Base-by-base conservation (phyloP, 345 rosid genomes). In the Salix suchowensis region DNA sequence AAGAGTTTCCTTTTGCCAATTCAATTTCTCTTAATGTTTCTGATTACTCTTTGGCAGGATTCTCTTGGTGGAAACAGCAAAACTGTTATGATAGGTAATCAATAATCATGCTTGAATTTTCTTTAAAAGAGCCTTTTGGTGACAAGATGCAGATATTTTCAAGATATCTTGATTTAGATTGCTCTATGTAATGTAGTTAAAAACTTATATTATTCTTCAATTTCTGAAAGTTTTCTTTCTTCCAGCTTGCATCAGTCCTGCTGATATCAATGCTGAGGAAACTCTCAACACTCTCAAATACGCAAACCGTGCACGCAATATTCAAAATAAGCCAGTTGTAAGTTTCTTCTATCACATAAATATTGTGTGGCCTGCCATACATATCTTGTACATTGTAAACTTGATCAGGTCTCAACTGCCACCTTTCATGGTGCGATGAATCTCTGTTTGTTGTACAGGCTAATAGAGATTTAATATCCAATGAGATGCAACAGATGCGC, bases 291-390 rank as follows among this genome's bases (percentile, higher is more conserved):
- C 99, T 70, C 83, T 96, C 70, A 96, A 96, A 84, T 96, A 96
- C 81, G 99, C 99, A 77, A 96, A 96, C 87, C 99, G 99, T 78
- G 99, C 98, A 82, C 93, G 99, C 37, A 96, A 96, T 79, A 96
- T 96, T 75, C 89, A 86, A 80, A 96, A 96, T 80, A 93, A 96
- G 88, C 98, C 94, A 69, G 90, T 96, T 80, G 99, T 93, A 86
- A 88, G 97, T 89, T 71, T 78, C 79, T 50, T 68, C 72, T 42
- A 16, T 72, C 60, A 44, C 48, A 64, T 74, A 18, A 16, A 16
- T 42, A 19, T 32, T 52, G 4, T 18, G 34, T 52, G 32, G 32
- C 42, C 24, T 62, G 39, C 34, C 21, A 23, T 70, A 44, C 23
- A 40, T 24, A 2, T 30, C 32, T 32, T 67, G 18, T 26, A 44